These are phyloP conservation scores for Radiomyces spectabilis DNA, from an alignment of 192 early-diverging fungal genomes.

Conservation along the genomic window DNA sequence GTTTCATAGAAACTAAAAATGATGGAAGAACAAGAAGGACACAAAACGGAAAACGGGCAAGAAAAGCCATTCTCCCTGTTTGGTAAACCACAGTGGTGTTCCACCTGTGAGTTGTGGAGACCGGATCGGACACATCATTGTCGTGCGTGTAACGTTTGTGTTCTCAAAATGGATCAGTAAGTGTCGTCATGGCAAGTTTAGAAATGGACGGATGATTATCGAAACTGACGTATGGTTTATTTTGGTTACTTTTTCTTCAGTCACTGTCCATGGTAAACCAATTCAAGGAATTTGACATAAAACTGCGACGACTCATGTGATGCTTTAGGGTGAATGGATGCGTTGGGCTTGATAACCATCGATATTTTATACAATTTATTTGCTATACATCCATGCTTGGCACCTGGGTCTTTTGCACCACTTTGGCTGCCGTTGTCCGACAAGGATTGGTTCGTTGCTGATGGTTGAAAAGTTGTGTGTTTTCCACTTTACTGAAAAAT, in stretches of 20 bases:
- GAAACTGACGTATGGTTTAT: not conserved
- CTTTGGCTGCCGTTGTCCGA: constrained; percentile 14
- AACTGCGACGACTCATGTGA: not conserved
- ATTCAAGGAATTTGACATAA: not conserved
- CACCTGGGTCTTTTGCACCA: constrained; percentile 17
- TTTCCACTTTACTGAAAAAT: no score
- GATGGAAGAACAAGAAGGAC: not conserved
- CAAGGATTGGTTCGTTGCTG: not conserved
- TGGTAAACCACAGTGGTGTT: constrained; percentile 24
- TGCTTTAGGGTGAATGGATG: constrained; percentile 48
- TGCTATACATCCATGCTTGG: constrained; percentile 15
- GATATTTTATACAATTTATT: constrained; percentile 30
- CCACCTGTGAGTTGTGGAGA: constrained; percentile 35
- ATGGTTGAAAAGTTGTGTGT: no score
- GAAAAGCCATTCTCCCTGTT: not conserved
- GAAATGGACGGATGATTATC: not conserved
- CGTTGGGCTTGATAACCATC: constrained; percentile 38
- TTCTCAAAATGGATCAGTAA: constrained; percentile 50
- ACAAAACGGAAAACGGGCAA: not conserved
- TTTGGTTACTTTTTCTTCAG: constrained; percentile 3
- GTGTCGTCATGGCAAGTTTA: no score
- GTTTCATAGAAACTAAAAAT: not conserved
- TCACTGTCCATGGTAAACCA: constrained; percentile 34
- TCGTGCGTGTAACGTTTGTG: constrained; percentile 39
- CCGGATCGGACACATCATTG: constrained; percentile 51